These are phyloP conservation scores for Monascus purpureus DNA, from an alignment of 495 filamentous ascomycete genomes.

Conservation along the genomic window DNA sequence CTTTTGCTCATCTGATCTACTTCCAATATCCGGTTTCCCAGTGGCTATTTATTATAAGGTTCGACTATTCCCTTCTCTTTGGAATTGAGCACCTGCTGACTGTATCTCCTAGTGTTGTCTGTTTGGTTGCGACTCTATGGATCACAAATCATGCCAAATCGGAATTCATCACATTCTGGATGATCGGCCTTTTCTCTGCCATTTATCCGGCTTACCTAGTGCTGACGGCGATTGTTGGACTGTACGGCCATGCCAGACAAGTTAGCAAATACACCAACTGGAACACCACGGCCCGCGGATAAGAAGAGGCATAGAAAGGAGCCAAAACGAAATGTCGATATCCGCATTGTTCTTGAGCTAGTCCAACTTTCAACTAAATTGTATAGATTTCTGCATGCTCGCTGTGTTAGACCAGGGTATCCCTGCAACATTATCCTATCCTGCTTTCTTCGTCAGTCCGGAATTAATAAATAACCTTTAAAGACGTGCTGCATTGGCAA, in stretches of 20 bases:
- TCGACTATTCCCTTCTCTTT: conserved; percentile 8
- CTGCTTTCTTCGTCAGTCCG: no score
- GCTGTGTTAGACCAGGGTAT: no score
- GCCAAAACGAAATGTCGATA: no score
- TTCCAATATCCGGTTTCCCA: conserved; percentile 20
- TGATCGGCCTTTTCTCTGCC: conserved; percentile 14
- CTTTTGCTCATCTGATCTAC: conserved; percentile 13
- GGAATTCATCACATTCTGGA: conserved; percentile 12
- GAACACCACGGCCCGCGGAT: conserved; percentile 19
- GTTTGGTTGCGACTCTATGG: conserved; percentile 14
- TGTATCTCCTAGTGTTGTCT: conserved; percentile 6
- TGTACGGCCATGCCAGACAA: conserved; percentile 21
- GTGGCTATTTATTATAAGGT: conserved; percentile 26
- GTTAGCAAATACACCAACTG: conserved; percentile 17
- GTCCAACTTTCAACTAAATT: no score
- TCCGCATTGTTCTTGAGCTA: no score
- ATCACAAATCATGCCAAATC: conserved; percentile 16
- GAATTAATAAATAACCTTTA: no score
- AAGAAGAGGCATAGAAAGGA: no score
- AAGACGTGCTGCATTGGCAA: no score
- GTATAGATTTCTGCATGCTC: no score
- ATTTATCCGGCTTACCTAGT: conserved; percentile 17
- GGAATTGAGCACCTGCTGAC: conserved; percentile 1
- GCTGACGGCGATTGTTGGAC: conserved; percentile 14
- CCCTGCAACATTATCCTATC: no score